A percentile compares a stretch with the other conserved stretches of the same genome.
phyloP scores from a whole-genome alignment of 257 asterid species.

The Nicotiana attenuata region DNA sequence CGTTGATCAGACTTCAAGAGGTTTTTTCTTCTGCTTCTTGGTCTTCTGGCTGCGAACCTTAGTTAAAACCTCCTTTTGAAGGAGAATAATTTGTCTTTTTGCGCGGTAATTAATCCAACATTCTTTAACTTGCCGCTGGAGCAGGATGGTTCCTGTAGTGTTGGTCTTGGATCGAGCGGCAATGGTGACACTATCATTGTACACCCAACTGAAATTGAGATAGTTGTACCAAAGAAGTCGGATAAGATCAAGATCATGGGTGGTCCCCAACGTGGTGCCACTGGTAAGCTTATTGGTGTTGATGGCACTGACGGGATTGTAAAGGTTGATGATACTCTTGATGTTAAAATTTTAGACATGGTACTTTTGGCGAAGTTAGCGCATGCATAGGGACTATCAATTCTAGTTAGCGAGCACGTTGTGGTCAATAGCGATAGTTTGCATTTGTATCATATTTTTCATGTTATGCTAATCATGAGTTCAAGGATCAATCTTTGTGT shows the following conservation, averaged over 20 bases:
- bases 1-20: not conserved
- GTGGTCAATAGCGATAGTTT: slow-evolving; percentile 3
- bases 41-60: not conserved
- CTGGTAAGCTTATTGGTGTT: slow-evolving; percentile 82
- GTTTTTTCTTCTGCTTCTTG: not conserved
- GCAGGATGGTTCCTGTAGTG: slow-evolving; percentile 84
- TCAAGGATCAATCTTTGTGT: not conserved
- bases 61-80: not conserved
- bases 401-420: not conserved
- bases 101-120: not conserved
- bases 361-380: slow-evolving; percentile 64
- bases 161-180: slow-evolving; percentile 73
- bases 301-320: slow-evolving; percentile 91
- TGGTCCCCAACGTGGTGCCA: slow-evolving; percentile 73
- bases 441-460: slow-evolving; percentile 9
- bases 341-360: slow-evolving; percentile 82
- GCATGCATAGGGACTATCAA: slow-evolving; percentile 21
- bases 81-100: not conserved
- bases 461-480: not conserved
- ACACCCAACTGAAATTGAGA: slow-evolving; percentile 58
- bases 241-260: slow-evolving; percentile 89
- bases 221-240: slow-evolving; percentile 62
- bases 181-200: slow-evolving; percentile 55
- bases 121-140: slow-evolving; percentile 7
- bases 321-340: slow-evolving; percentile 68